Conservation (phyloP, 176 grass and related monocot genomes). For the Musa beccarii region DNA sequence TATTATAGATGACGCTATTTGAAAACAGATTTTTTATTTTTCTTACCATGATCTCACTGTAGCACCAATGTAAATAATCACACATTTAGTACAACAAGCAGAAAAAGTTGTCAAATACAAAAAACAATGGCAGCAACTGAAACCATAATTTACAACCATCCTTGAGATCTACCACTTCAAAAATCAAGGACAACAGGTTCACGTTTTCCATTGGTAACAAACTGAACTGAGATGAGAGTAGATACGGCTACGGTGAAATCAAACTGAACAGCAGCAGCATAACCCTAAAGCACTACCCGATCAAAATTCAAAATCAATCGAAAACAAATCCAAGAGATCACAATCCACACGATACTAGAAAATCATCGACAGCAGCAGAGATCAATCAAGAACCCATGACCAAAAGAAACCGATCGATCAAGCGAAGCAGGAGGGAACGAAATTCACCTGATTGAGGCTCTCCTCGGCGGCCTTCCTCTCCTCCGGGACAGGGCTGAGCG, state of each 20-base stretch:
- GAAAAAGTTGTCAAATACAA: too few relatives aligned
- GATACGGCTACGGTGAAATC: not conserved
- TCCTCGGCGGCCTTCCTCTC: conserved; percentile 84
- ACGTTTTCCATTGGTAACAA: too few relatives aligned
- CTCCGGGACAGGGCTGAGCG: conserved; percentile 74
- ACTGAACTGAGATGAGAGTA: too few relatives aligned
- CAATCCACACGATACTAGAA: not conserved
- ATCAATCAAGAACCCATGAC: not conserved
- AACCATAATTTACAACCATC: too few relatives aligned
- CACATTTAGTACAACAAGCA: too few relatives aligned
- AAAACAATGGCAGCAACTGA: too few relatives aligned
- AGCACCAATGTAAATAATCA: too few relatives aligned
- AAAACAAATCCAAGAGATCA: not conserved
- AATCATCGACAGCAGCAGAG: too few relatives aligned
- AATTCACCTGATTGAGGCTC: conserved; percentile 73
- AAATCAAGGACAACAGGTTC: not conserved
- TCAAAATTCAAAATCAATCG: not conserved
- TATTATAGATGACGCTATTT: too few relatives aligned
- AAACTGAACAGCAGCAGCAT: not conserved
- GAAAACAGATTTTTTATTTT: too few relatives aligned
- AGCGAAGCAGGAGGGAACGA: too few relatives aligned
- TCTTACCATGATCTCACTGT: too few relatives aligned
- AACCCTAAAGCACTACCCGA: not conserved
- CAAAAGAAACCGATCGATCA: not conserved
- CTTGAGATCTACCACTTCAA: not conserved